Evolutionary conservation across 345 rosid species (phyloP), one percentile per base, ranked within the genome.

Genomic region (Euphorbia lathyris): DNA sequence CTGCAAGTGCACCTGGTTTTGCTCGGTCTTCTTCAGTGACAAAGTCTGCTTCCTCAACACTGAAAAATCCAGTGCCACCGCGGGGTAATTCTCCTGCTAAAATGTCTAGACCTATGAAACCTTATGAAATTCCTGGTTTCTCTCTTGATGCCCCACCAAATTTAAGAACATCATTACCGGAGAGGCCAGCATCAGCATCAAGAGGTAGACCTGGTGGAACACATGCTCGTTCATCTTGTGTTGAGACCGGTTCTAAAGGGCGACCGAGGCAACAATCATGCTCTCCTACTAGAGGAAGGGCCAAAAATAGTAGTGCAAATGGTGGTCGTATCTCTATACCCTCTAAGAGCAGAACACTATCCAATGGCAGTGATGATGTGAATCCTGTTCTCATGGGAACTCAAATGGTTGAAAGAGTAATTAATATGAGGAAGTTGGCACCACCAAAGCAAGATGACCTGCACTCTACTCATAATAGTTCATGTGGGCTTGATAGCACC

Each of bases 11-110:
- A 76, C 64, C 63, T 19, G 20, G 30, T 58, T 23, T n/a, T 36
- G 58, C 71, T 72, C 66, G 76, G 12, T 85, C 96, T 48, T 80
- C 90, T 38, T 86, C 87, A 0, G 84, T 83, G 66, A 71, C 78
- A 5, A 92, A 78, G 81, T 77, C 76, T 25, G 34, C 38, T 63
- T 48, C 80, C 27, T 12, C 71, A 16, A 45, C 76, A 34, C 29
- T 27, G 60, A 77, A 67, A 63, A 72, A 67, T 72, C 66, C 70
- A 36, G 66, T 47, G 36, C 73, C 58, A 45, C 63, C 73, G 32
- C 80, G 80, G 25, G 72, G 76, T 58, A 66, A 43, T 36, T 72
- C 80, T 17, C 80, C 80, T 10, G 48, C 70, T 6, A 62, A 71
- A 36, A 77, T 52, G 59, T 56, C 68, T 43, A 72, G 76, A 73